Evolutionary conservation across 2,329 filamentous ascomycete genomes (phyloP).

Genomic region (Tetracladium maxilliforme): DNA sequence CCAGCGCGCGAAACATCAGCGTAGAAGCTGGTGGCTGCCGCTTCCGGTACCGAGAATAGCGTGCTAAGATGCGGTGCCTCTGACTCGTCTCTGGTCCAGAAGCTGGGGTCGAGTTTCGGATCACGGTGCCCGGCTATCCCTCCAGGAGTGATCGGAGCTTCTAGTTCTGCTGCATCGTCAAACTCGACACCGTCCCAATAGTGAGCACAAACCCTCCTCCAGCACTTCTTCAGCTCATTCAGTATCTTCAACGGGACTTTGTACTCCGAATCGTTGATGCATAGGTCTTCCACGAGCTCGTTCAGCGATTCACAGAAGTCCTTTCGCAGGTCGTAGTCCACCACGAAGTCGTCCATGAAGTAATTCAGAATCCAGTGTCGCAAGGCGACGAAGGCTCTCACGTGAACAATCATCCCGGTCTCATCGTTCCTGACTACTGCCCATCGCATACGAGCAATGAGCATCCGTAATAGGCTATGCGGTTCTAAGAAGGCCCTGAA

Average conservation of each 20-base stretch:
- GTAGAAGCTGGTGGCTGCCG: conserved; percentile 24
- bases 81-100: conserved; percentile 29
- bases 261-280: conserved; percentile 14
- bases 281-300: conserved; percentile 39
- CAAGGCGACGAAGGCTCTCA: conserved; percentile 87
- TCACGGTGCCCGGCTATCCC: conserved; percentile 51
- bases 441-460: conserved; percentile 78
- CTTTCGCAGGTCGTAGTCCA: conserved; percentile 56
- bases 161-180: conserved; percentile 41
- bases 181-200: conserved; percentile 75
- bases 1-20: conserved; percentile 29
- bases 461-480: conserved; percentile 62
- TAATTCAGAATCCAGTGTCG: conserved; percentile 98
- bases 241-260: conserved; percentile 68
- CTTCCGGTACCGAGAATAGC: conserved; percentile 10
- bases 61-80: conserved; percentile 22
- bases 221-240: conserved; percentile 90
- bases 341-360: conserved; percentile 85
- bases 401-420: conserved; percentile 82
- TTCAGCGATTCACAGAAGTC: conserved; percentile 77
- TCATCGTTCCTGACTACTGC: conserved; percentile 69
- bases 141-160: conserved; percentile 60
- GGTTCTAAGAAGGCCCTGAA: conserved; percentile 77
- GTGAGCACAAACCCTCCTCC: conserved; percentile 76
- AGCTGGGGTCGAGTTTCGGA: conserved; percentile 35